These are phyloP conservation scores for Scolecobasidium constrictum DNA, from an alignment of 2,329 filamentous ascomycete species.

Conservation along the genomic window DNA sequence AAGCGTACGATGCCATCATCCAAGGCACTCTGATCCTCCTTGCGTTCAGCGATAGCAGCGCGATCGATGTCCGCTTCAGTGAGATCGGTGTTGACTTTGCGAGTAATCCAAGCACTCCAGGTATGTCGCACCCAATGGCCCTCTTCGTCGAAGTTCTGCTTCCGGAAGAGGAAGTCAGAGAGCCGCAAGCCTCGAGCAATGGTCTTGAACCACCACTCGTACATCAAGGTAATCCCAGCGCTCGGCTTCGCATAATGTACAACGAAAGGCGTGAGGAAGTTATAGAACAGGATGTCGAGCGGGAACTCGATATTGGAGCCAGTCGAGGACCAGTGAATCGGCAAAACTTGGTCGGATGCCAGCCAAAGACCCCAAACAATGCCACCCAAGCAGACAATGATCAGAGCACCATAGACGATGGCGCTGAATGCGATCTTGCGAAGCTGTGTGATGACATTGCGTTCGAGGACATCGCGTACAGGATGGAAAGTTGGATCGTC, in stretches of 20 bases:
- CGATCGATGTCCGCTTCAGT: conserved; percentile 21
- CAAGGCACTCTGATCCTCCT: conserved; percentile 18
- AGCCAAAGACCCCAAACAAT: conserved; percentile 85
- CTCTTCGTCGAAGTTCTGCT: conserved; percentile 72
- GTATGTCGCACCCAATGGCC: conserved; percentile 51
- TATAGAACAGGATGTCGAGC: conserved; percentile 89
- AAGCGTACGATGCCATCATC: conserved; percentile 37
- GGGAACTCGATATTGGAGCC: conserved; percentile 91
- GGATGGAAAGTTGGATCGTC: conserved; percentile 98
- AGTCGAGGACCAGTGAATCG: conserved; percentile 87
- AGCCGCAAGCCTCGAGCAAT: conserved; percentile 72
- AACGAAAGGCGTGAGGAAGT: conserved; percentile 84
- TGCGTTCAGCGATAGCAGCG: conserved; percentile 4
- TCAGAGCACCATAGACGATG: conserved; percentile 85
- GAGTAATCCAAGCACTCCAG: conserved; percentile 47
- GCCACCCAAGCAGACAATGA: conserved; percentile 85
- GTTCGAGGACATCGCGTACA: conserved; percentile 89
- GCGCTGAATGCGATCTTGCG: conserved; percentile 95
- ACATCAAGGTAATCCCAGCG: conserved; percentile 73
- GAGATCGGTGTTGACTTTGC: conserved; percentile 14
- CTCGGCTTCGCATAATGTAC: conserved; percentile 78
- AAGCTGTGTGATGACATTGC: conserved; percentile 82
- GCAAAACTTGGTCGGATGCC: conserved; percentile 60
- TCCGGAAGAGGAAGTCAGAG: conserved; percentile 87
- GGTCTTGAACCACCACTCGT: conserved; percentile 90